A percentile compares a stretch with the other conserved stretches of the same genome.
Evolutionary conservation across 164 flowering plant genomes (phyloP).

Genomic region (Liquidambar formosana): DNA sequence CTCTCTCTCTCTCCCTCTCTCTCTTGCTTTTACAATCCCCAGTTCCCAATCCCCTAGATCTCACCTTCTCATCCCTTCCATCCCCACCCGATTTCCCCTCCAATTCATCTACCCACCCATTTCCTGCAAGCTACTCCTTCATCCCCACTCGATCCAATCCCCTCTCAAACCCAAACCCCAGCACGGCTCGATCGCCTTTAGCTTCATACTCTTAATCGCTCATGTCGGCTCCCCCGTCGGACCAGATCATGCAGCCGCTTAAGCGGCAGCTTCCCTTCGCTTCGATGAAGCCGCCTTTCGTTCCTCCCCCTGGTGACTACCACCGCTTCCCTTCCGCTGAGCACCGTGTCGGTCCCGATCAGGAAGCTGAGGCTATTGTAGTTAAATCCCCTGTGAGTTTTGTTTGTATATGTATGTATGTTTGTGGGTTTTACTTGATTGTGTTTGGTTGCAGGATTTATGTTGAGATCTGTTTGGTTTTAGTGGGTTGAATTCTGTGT

Average conservation of each 20-base stretch:
- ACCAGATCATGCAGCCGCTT: constrained; percentile 20
- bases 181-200: neutral
- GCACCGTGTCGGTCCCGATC: constrained; percentile 22
- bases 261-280: constrained; percentile 48
- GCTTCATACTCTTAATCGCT: neutral
- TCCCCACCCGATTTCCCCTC: constrained; percentile 7
- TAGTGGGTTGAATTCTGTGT: neutral
- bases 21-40: constrained; percentile 21
- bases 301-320: constrained; percentile 40
- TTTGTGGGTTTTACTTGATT: neutral
- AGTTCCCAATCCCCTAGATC: constrained; percentile 23
- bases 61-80: constrained; percentile 5
- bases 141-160: neutral
- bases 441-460: neutral
- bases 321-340: constrained; percentile 41
- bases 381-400: constrained; percentile 52
- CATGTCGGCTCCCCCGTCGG: constrained; percentile 23
- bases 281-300: constrained; percentile 51
- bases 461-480: constrained; percentile 11
- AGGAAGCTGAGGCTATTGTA: constrained; percentile 35
- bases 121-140: neutral
- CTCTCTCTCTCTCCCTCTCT: constrained; percentile 17
- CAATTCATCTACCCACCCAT: constrained; percentile 5
- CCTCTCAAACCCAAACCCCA: neutral
- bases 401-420: neutral